Conservation (phyloP, 345 rosid species). For the Firmiana major region DNA sequence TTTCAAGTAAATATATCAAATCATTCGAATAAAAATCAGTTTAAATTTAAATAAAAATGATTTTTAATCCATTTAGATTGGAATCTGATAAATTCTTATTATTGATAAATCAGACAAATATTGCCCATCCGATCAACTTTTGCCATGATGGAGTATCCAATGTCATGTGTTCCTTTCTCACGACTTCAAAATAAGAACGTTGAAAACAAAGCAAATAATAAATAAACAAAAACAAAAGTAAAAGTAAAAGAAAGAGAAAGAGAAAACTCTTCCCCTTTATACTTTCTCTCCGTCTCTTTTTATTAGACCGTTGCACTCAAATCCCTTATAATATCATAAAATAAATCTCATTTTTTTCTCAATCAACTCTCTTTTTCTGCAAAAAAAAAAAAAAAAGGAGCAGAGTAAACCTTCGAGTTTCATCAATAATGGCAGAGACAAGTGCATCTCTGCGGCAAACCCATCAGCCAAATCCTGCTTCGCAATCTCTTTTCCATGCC, state of each 20-base stretch:
- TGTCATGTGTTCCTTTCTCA: conserved; percentile 14
- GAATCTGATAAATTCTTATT: too few species aligned
- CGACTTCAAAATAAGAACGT: conserved; percentile 40
- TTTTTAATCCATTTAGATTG: too few species aligned
- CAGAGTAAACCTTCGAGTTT: neutral
- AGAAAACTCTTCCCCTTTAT: neutral
- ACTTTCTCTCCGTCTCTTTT: conserved; percentile 20
- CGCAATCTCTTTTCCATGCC: conserved; percentile 34
- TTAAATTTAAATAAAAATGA: too few species aligned
- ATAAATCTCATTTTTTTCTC: conserved; percentile 2
- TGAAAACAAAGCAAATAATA: neutral
- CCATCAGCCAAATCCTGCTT: conserved; percentile 26
- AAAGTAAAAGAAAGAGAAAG: neutral
- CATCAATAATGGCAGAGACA: conserved; percentile 35
- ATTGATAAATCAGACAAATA: too few species aligned
- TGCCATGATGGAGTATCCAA: conserved; percentile 24
- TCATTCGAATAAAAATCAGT: too few species aligned
- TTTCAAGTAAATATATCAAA: too few species aligned
- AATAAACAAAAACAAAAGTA: neutral
- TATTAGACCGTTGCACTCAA: conserved; percentile 44
- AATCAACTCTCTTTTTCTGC: neutral
- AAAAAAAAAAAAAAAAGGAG: neutral
- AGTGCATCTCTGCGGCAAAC: conserved; percentile 22
- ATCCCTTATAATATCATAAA: neutral
- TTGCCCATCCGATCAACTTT: too few species aligned